A percentile compares a stretch with the other conserved stretches of the same genome.
These are phyloP conservation scores for Solanum microdontum DNA, from an alignment of 257 asterid genomes.

Conservation along the genomic window DNA sequence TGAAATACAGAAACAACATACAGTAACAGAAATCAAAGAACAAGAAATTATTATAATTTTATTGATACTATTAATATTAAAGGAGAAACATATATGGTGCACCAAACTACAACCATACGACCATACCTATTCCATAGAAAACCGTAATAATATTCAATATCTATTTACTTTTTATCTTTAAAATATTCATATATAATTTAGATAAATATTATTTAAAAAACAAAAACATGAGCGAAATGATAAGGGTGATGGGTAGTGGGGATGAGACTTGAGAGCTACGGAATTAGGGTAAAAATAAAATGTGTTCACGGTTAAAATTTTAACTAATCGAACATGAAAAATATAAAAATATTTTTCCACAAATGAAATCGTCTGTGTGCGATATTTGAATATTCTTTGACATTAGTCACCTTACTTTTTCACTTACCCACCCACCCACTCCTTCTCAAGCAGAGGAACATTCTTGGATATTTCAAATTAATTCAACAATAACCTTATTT, in stretches of 20 bases:
- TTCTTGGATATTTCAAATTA: not conserved
- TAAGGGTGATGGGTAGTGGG: not conserved
- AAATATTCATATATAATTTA: no score
- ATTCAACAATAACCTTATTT: not conserved
- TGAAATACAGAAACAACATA: not conserved
- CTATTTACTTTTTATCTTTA: not conserved
- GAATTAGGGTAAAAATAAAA: not conserved
- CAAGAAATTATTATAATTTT: not conserved
- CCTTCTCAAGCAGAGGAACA: not conserved
- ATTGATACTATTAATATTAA: not conserved
- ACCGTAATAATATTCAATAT: not conserved
- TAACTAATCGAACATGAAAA: no score
- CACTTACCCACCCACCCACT: not conserved
- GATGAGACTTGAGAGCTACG: not conserved
- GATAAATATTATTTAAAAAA: no score
- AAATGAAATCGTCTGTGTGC: not conserved
- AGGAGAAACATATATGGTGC: not conserved
- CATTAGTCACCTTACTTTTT: not conserved
- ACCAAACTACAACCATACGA: not conserved
- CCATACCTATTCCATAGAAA: not conserved
- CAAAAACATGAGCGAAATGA: no score
- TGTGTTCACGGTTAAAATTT: rapidly evolving
- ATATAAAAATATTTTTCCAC: no score
- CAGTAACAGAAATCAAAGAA: not conserved
- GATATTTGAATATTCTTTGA: not conserved